Evolutionary conservation across 306 rosid species (phyloP), one percentile per base, ranked within the genome.

Genomic region (Gynostemma pentaphyllum): DNA sequence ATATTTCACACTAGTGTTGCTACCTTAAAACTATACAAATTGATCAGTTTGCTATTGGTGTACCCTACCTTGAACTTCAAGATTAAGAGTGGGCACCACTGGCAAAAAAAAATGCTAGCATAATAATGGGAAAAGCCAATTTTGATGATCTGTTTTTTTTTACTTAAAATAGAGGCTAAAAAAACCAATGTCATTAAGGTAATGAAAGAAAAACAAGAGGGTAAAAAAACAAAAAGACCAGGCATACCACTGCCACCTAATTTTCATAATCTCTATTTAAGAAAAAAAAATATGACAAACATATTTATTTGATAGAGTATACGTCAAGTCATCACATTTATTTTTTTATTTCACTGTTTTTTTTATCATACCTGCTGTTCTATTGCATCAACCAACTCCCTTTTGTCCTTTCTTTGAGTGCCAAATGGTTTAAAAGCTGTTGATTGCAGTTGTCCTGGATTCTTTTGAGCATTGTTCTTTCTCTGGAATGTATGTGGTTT

Each of bases 331-430:
- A n/a, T n/a, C n/a, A n/a, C n/a, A n/a, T n/a, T n/a, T n/a, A n/a
- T n/a, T n/a, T n/a, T n/a, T n/a, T n/a, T n/a, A n/a, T n/a, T n/a
- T n/a, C 41, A 23, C 42, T 36, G 24, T n/a, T n/a, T n/a, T n/a
- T n/a, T n/a, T n/a, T n/a, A 72, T 28, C 56, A 29, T 78, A 88
- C 98, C 95, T 80, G 85, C 49, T 79, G 83, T 60, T 88, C 95
- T 70, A 77, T 81, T 62, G 76, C 54, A 55, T 84, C 88, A 28
- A 62, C 68, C 10, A 50, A 11, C 46, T 88, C 94, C 68, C 78
- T 91, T 69, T 64, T 72, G 41, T 82, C 89, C 66, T 78, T 92
- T 62, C 69, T 75, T 47, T 83, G 79, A 67, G 72, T 48, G 44
- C 92, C 90, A 70, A 72, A 77, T 18, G 87, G 27, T 75, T 85